Conservation (phyloP, 1,139 yeast species). For the Lodderomyces orthopsilosis region DNA sequence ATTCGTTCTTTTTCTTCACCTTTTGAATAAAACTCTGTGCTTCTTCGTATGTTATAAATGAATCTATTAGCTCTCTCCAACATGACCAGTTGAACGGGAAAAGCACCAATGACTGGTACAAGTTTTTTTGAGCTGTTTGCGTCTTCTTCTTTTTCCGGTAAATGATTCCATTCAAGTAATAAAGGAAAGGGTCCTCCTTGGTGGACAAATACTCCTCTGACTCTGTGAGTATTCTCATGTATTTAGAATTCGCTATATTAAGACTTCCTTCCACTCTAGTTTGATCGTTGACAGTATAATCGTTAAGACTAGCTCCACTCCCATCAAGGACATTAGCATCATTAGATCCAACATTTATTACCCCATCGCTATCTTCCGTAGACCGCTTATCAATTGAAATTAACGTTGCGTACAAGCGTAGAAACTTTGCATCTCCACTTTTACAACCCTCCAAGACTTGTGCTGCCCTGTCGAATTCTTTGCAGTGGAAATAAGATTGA, state of each 20-base stretch:
- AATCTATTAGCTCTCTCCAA: slow-evolving; percentile 78
- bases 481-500: slow-evolving; percentile 71
- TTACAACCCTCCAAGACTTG: slow-evolving; percentile 50
- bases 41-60: slow-evolving; percentile 64
- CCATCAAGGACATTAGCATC: slow-evolving; percentile 7
- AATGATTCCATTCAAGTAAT: slow-evolving; percentile 67
- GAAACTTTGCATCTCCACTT: slow-evolving; percentile 58
- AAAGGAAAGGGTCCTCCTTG: slow-evolving; percentile 56
- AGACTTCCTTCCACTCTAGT: slow-evolving; percentile 15
- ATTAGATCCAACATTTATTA: slow-evolving; percentile 30
- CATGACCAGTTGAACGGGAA: slow-evolving; percentile 94
- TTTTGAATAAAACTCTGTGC: slow-evolving; percentile 47
- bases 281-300: slow-evolving; percentile 9
- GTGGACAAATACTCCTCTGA: slow-evolving; percentile 26
- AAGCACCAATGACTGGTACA: slow-evolving; percentile 54
- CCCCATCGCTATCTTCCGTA: slow-evolving; percentile 72
- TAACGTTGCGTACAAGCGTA: slow-evolving; percentile 65
- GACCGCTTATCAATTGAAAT: slow-evolving; percentile 72
- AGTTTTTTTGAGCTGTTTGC: slow-evolving; percentile 54
- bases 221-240: slow-evolving; percentile 45
- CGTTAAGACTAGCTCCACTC: slow-evolving; percentile 11
- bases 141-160: slow-evolving; percentile 61
- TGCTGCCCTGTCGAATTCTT: slow-evolving; percentile 83
- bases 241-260: slow-evolving; percentile 24
- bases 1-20: slow-evolving; percentile 19